Percentiles rank a stretch among this genome's conserved stretches.
phyloP scores from a whole-genome alignment of 352 stramenopile genomes.

The Blastocystis hominis region DNA sequence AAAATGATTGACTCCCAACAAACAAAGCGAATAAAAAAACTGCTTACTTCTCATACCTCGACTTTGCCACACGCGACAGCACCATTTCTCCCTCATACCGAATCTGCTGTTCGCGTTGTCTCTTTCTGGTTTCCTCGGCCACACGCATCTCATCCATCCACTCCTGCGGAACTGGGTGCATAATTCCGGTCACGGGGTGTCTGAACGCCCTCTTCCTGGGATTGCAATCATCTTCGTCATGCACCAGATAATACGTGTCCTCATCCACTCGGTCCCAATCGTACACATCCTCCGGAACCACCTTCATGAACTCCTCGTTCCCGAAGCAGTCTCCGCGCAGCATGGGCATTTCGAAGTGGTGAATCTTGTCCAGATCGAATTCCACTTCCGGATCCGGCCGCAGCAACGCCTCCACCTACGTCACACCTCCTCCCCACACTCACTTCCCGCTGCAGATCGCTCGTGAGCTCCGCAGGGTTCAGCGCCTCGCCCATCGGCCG shows the following conservation, averaged over 20 bases:
- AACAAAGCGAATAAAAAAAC: background rate
- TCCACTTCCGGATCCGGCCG: background rate
- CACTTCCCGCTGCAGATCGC: background rate
- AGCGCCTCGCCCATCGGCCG: background rate
- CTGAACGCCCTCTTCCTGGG: background rate
- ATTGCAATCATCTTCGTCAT: background rate
- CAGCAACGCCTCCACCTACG: background rate
- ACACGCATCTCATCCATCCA: conserved; percentile 36
- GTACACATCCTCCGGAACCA: background rate
- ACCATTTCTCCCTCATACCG: background rate
- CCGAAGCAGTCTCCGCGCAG: background rate
- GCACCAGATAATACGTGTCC: background rate
- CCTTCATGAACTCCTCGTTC: background rate
- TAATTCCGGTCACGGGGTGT: conserved; percentile 16
- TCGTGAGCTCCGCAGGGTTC: background rate
- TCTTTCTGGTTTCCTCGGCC: background rate
- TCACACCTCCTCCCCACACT: background rate
- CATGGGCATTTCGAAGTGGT: conserved; percentile 27
- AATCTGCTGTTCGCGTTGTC: background rate
- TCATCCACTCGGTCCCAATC: conserved; percentile 21
- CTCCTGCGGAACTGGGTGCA: conserved; percentile 7
- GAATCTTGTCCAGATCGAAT: background rate
- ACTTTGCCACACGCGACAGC: background rate
- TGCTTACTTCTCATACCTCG: conserved; percentile 16
- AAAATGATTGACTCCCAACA: background rate